Percentiles rank a stretch among this genome's conserved stretches.
Conservation (phyloP, 129 eudicot species). For the Lactuca saligna region DNA sequence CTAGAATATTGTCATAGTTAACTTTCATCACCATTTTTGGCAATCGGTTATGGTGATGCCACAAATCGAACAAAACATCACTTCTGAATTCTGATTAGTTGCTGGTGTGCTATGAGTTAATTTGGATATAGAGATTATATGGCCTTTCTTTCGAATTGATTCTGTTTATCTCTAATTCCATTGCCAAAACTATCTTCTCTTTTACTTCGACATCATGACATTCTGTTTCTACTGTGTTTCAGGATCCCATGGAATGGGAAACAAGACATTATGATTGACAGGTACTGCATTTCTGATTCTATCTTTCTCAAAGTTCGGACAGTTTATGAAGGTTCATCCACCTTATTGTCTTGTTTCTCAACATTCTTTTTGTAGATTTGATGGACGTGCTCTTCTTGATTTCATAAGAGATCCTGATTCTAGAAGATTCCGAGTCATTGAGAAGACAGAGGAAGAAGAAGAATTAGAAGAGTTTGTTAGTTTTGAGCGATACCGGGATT, state of each 20-base stretch:
- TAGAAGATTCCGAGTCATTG: conserved; percentile 57
- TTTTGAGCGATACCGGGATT: conserved; percentile 99
- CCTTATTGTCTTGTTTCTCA: conserved; percentile 8
- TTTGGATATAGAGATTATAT: conserved; percentile 7
- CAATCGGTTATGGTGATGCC: neutral
- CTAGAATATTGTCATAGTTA: neutral
- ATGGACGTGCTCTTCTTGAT: conserved; percentile 98
- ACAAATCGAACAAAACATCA: neutral
- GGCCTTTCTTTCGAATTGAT: conserved; percentile 6
- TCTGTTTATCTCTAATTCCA: neutral
- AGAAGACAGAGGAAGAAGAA: conserved; percentile 94
- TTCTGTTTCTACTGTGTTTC: conserved; percentile 22
- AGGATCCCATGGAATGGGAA: conserved; percentile 99
- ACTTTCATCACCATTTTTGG: neutral
- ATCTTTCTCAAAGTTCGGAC: neutral
- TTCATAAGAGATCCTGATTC: conserved; percentile 85
- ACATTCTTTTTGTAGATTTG: conserved; percentile 63
- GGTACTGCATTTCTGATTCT: conserved; percentile 40
- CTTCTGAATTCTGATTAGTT: neutral
- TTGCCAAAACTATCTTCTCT: neutral
- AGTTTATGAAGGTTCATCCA: conserved; percentile 10
- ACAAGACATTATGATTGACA: conserved; percentile 89
- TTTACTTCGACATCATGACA: conserved; percentile 11
- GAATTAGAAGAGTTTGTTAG: conserved; percentile 99
- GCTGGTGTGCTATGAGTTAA: conserved; percentile 1